Conservation (phyloP, 2,329 filamentous ascomycete species). For the Trichoderma harzianum region DNA sequence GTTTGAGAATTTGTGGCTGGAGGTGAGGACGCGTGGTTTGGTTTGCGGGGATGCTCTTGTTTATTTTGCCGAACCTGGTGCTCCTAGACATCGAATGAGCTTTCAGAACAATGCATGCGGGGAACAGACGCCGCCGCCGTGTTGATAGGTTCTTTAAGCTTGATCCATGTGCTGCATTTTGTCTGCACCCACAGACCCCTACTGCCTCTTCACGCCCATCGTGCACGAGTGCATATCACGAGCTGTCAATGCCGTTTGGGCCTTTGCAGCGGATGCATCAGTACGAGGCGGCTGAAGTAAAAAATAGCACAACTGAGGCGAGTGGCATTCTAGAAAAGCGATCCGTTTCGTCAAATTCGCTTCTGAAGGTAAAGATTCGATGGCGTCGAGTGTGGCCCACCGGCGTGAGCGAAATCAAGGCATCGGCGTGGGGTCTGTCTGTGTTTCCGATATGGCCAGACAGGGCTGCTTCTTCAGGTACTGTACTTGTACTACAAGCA, state of each 20-base stretch:
- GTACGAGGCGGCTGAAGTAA: background rate
- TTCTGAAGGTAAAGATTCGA: background rate
- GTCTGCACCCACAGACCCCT: background rate
- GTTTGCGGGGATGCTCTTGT: background rate
- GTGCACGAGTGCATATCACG: background rate
- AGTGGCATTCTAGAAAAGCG: background rate
- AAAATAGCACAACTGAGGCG: background rate
- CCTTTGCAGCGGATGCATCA: background rate
- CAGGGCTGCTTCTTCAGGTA: background rate
- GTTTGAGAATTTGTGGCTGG: background rate
- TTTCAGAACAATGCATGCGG: background rate
- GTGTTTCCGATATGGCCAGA: background rate
- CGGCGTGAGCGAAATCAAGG: constrained; percentile 15
- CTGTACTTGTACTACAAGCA: background rate
- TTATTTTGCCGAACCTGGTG: background rate
- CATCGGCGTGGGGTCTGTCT: background rate
- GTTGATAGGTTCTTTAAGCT: background rate
- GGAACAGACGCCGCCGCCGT: background rate
- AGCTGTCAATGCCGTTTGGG: background rate
- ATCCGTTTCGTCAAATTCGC: background rate
- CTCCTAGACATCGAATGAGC: background rate
- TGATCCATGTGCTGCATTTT: background rate
- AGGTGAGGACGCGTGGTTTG: constrained; percentile 10
- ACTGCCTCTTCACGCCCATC: background rate
- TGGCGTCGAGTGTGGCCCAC: background rate